Conservation (phyloP, 495 filamentous ascomycete species). For the Letharia columbiana region DNA sequence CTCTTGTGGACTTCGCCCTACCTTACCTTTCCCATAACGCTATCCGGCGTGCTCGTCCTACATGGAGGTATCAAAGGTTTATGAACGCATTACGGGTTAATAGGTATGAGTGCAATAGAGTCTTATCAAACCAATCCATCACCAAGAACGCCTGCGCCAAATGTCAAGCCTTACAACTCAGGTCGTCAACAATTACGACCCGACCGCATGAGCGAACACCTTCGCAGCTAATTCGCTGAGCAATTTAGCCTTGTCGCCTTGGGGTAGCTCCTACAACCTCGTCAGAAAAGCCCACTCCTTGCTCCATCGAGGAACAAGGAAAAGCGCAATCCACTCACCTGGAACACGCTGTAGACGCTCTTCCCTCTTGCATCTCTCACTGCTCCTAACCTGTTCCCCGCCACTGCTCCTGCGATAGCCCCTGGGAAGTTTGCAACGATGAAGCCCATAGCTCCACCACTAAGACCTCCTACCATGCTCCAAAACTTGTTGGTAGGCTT, state of each 20-base stretch:
- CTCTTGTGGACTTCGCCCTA: not conserved
- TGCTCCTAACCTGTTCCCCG: conserved; percentile 81
- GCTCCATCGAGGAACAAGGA: not conserved
- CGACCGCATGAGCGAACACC: conserved; percentile 52
- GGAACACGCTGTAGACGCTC: conserved; percentile 89
- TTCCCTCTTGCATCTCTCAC: conserved; percentile 85
- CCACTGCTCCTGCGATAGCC: conserved; percentile 80
- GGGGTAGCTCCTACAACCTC: conserved; percentile 55
- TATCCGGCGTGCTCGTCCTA: not conserved
- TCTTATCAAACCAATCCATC: not conserved
- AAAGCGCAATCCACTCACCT: conserved; percentile 24
- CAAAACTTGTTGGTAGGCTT: conserved; percentile 69
- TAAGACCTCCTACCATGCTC: conserved; percentile 74
- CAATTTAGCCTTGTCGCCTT: conserved; percentile 67
- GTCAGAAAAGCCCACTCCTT: conserved; percentile 11
- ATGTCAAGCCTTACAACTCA: not conserved
- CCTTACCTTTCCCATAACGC: no score
- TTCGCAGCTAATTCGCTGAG: conserved; percentile 66
- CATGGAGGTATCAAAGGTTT: not conserved
- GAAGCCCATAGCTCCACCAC: conserved; percentile 86
- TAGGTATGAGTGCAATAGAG: not conserved
- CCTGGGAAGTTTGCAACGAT: conserved; percentile 91
- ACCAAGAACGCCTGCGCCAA: not conserved
- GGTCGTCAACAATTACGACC: conserved; percentile 1
- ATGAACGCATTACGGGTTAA: not conserved